Percentiles rank a stretch among this genome's conserved stretches.
Conservation (phyloP, 2,329 filamentous ascomycete species). For the Fusarium beomiforme region DNA sequence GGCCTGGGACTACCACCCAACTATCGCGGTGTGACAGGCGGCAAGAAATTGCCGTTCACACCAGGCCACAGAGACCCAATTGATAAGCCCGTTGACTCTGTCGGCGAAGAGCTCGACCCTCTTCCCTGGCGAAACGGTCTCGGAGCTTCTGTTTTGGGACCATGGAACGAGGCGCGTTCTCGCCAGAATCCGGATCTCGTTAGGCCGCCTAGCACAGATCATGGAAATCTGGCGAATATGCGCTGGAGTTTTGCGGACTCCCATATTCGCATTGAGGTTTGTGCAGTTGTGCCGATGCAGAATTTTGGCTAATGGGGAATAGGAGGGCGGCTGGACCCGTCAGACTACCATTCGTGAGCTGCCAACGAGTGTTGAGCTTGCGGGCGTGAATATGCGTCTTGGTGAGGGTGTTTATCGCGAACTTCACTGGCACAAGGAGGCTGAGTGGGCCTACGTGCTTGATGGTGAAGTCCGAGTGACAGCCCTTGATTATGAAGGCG, state of each 20-base stretch:
- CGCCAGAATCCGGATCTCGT: constrained; percentile 77
- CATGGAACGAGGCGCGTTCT: constrained; percentile 74
- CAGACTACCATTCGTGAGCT: constrained; percentile 76
- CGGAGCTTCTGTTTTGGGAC: constrained; percentile 74
- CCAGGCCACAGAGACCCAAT: constrained; percentile 69
- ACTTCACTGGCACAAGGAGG: constrained; percentile 84
- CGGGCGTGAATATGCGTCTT: constrained; percentile 82
- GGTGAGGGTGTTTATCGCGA: constrained; percentile 78
- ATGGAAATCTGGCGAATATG: constrained; percentile 76
- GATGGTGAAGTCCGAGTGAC: constrained; percentile 77
- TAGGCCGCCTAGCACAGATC: constrained; percentile 77
- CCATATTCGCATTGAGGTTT: constrained; percentile 70
- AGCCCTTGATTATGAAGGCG: constrained; percentile 77
- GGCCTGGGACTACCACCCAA: constrained; percentile 58
- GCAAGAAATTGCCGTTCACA: constrained; percentile 62
- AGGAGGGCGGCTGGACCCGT: constrained; percentile 81
- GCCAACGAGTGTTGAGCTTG: constrained; percentile 73
- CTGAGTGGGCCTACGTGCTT: constrained; percentile 81
- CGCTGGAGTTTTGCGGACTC: constrained; percentile 76
- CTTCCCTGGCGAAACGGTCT: constrained; percentile 71
- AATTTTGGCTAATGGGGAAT: neutral
- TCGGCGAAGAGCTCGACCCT: constrained; percentile 70
- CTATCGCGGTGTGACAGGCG: constrained; percentile 49
- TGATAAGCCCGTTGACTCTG: constrained; percentile 69
- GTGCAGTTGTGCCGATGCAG: constrained; percentile 7